Base-by-base conservation (phyloP, 2,329 filamentous ascomycete species). In the Stylonectria norvegica region DNA sequence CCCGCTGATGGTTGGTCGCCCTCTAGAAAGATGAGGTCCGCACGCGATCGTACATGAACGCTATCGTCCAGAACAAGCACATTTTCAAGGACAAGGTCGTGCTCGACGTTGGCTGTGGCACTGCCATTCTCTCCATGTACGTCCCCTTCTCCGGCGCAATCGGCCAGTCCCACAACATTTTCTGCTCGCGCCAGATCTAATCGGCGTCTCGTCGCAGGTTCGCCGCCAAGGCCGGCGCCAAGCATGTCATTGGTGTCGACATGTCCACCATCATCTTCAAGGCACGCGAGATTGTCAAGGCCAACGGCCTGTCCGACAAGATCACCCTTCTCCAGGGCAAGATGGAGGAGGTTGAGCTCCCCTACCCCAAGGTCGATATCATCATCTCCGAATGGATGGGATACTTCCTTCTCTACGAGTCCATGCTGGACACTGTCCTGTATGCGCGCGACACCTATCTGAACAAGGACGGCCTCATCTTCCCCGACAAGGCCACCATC, bases 331-430 rank as follows among this genome's bases (percentile, higher is more conserved):
- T 98, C 50, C 93, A 97, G 74, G 93, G 93, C 66, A 98, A 98
- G 80, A 98, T 98, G 93, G 93, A 98, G 74, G 93, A 98, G 72
- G 89, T 98, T 32, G 76, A 86, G 61, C 76, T 98, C 48, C 93
- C 93, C 15, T 95, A 86, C 69, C 85, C 89, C 60, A 87, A 97
- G 71, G 93, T 98, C 52, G 93, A 98, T 63, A 98, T 98, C 65
- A 98, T 98, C 71, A 95, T 98, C 66, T 97, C 91, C 2, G 93
- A 98, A 75, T 98, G 93, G 93, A 98, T 98, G 93, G 93, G 93
- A 22, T 98, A 98, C 74, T 97, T 97, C 75, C 74, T 98, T 38
- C 82, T 98, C 47, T 98, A 98, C 71, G 93, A 98, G 81, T 87
- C 81, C 79, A 98, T 98, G 93, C 71, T 98, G 62, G 93, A 98